phyloP scores from a whole-genome alignment of 345 rosid genomes.

The Boechera retrofracta region DNA sequence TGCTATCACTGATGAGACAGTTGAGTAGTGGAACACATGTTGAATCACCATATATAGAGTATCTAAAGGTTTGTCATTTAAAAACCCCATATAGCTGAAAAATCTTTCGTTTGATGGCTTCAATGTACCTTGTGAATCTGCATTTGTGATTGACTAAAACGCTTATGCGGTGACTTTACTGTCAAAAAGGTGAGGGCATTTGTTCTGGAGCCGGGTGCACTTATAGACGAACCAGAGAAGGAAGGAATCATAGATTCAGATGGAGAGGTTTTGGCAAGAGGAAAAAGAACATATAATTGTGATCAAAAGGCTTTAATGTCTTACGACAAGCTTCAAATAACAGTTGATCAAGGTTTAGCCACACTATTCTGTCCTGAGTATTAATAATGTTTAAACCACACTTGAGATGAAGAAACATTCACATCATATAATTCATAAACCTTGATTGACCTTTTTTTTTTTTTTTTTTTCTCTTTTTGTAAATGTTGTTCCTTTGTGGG shows the following conservation, averaged over 20 bases:
- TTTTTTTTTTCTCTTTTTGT: not conserved
- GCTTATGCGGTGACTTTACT: not conserved
- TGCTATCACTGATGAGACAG: conserved; percentile 61
- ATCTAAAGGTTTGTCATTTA: conserved; percentile 65
- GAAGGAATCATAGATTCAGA: conserved; percentile 92
- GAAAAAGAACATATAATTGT: conserved; percentile 58
- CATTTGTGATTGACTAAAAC: not conserved
- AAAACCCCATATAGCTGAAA: not conserved
- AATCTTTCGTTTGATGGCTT: not conserved
- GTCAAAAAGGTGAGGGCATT: conserved; percentile 79
- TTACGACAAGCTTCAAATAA: conserved; percentile 63
- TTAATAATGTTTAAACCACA: conserved; percentile 7
- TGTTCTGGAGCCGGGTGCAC: conserved; percentile 73
- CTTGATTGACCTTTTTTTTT: not conserved
- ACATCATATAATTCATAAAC: not conserved
- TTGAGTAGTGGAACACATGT: conserved; percentile 71
- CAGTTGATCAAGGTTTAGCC: conserved; percentile 84
- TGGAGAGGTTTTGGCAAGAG: conserved; percentile 90
- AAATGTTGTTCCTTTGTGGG: conserved; percentile 17
- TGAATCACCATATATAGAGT: conserved; percentile 63
- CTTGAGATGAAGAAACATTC: conserved; percentile 13
- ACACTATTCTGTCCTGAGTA: conserved; percentile 70
- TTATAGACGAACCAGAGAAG: conserved; percentile 54
- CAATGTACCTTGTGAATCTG: not conserved
- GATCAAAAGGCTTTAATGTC: conserved; percentile 59